Percentiles rank a stretch among this genome's conserved stretches.
phyloP scores from a whole-genome alignment of 306 rosid genomes.

The Spatholobus suberectus region DNA sequence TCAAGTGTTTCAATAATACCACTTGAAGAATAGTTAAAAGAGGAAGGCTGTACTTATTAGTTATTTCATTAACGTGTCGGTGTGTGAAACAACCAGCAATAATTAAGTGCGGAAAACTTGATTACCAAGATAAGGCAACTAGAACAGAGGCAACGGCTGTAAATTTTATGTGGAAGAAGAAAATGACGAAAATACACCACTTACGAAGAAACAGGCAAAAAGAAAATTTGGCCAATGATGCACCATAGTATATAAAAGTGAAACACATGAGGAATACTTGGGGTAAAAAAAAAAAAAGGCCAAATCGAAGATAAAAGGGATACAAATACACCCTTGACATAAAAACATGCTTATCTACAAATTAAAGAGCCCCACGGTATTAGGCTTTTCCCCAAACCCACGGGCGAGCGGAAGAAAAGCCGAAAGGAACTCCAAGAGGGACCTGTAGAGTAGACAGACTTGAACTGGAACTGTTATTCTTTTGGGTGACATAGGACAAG shows the following conservation, averaged over 20 bases:
- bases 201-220: slow-evolving; percentile 3
- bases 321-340: slow-evolving; percentile 53
- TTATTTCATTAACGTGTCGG: too few species aligned
- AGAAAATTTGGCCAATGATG: neutral
- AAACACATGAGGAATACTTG: slow-evolving; percentile 23
- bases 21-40: neutral
- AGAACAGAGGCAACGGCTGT: slow-evolving; percentile 27
- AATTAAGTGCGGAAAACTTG: neutral
- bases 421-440: slow-evolving; percentile 26
- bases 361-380: slow-evolving; percentile 47
- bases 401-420: neutral
- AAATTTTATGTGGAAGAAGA: slow-evolving; percentile 25
- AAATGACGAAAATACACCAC: slow-evolving; percentile 32
- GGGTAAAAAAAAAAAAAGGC: neutral
- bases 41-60: too few species aligned
- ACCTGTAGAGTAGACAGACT: slow-evolving; percentile 43
- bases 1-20: neutral
- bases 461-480: slow-evolving; percentile 45
- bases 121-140: neutral
- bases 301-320: slow-evolving; percentile 25
- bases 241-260: neutral
- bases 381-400: slow-evolving; percentile 31
- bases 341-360: slow-evolving; percentile 66
- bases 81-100: neutral
- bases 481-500: slow-evolving; percentile 18